phyloP scores from a whole-genome alignment of 129 eudicot species.

The Sambucus nigra region DNA sequence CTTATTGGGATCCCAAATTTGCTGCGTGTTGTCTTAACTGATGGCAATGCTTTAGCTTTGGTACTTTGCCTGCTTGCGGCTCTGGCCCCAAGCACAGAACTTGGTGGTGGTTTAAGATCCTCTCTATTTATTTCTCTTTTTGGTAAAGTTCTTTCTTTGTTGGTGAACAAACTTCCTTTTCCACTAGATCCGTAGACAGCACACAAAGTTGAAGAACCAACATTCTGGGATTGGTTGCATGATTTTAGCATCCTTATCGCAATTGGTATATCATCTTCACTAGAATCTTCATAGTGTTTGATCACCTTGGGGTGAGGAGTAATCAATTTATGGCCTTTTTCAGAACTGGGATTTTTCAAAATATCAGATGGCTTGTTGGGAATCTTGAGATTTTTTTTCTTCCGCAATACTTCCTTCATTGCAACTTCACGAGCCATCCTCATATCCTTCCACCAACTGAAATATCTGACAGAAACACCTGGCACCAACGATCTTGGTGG shows the following conservation, averaged over 20 bases:
- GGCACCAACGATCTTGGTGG: slow-evolving; percentile 15
- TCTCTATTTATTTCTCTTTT: not conserved
- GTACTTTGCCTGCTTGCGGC: not conserved
- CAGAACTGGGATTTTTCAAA: not conserved
- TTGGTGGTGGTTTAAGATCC: not conserved
- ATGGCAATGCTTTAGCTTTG: not conserved
- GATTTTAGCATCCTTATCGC: not conserved
- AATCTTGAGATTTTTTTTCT: too few species aligned
- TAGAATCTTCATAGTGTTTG: not conserved
- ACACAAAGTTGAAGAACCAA: not conserved
- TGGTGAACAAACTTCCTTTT: not conserved
- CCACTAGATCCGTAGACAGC: not conserved
- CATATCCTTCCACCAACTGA: slow-evolving; percentile 22
- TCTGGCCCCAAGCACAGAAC: not conserved
- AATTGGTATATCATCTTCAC: not conserved
- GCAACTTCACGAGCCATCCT: not conserved
- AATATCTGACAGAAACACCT: slow-evolving; percentile 12
- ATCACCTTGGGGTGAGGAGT: not conserved
- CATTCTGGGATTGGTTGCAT: not conserved
- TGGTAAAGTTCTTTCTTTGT: not conserved
- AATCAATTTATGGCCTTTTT: not conserved
- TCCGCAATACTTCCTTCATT: not conserved
- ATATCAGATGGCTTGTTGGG: too few species aligned
- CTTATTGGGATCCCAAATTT: not conserved
- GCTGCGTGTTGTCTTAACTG: not conserved